Evolutionary conservation across 1,284 basidiomycete genomes (phyloP).

Genomic region (Hypsizygus ulmarius): DNA sequence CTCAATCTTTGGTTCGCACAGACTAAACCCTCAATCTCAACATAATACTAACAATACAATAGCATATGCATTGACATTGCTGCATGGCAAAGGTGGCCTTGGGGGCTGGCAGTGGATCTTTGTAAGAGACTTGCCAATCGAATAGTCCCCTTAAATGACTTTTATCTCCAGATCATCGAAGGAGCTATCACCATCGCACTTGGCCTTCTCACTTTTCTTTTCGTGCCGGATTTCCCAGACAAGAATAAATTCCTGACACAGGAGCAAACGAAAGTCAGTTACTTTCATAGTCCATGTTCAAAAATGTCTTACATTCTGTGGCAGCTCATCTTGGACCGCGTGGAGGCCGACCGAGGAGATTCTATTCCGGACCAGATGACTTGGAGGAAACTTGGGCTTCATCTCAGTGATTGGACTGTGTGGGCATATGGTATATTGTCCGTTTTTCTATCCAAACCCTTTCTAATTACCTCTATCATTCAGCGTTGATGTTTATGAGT

Average conservation of each 20-base stretch:
- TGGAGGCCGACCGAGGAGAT: constrained; percentile 39
- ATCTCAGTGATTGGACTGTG: constrained; percentile 38
- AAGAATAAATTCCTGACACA: constrained; percentile 36
- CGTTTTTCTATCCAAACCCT: not conserved
- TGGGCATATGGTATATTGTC: constrained; percentile 35
- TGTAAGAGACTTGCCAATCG: constrained; percentile 14
- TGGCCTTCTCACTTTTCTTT: constrained; percentile 35
- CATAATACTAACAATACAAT: not conserved
- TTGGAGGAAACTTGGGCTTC: constrained; percentile 27
- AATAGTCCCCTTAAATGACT: not conserved
- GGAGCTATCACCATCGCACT: constrained; percentile 36
- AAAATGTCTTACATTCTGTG: no score
- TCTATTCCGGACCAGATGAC: constrained; percentile 36
- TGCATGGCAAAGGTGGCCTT: constrained; percentile 31
- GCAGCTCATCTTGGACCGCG: constrained; percentile 32
- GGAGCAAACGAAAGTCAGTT: constrained; percentile 29
- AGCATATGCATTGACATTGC: constrained; percentile 34
- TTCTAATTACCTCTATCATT: not conserved
- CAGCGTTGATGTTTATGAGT: constrained; percentile 37
- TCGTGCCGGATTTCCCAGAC: constrained; percentile 39
- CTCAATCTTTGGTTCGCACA: constrained; percentile 29
- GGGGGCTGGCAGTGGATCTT: constrained; percentile 45
- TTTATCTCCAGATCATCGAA: constrained; percentile 34
- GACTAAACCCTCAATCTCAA: not conserved
- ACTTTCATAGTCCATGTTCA: not conserved